Conservation (phyloP, 192 early-diverging fungal species). For the Podila minutissima region DNA sequence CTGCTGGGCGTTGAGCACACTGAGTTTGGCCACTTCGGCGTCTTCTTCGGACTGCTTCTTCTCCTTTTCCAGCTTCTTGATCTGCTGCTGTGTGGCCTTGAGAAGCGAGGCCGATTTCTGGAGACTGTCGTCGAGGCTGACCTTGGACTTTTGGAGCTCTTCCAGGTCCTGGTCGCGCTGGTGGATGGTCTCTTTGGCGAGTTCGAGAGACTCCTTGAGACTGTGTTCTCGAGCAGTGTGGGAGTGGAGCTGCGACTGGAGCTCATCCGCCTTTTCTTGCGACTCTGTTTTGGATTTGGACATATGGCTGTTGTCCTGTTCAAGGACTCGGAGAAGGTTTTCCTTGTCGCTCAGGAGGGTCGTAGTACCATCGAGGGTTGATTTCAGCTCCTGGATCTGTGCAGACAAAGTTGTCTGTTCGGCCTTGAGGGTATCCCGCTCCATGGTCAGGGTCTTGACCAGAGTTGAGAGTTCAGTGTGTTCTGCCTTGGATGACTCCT, state of each 20-base stretch:
- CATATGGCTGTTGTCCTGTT: constrained; percentile 15
- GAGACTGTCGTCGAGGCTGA: background rate
- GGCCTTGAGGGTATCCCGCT: constrained; percentile 8
- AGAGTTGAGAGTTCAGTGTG: constrained; percentile 7
- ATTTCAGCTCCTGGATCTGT: constrained; percentile 14
- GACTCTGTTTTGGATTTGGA: constrained; percentile 14
- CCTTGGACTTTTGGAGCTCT: constrained; percentile 2
- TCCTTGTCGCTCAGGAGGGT: background rate
- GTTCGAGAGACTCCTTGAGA: constrained; percentile 16
- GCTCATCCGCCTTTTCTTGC: constrained; percentile 18
- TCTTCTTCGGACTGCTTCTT: constrained; percentile 4
- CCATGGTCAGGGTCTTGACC: constrained; percentile 14
- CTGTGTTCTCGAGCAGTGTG: constrained; percentile 14
- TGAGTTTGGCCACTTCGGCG: background rate
- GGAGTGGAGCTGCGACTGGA: background rate
- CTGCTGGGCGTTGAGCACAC: constrained; percentile 15
- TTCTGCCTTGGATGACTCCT: constrained; percentile 9
- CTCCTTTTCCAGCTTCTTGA: constrained; percentile 22
- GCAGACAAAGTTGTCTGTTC: constrained; percentile 1
- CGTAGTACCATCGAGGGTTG: background rate
- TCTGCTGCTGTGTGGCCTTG: constrained; percentile 1
- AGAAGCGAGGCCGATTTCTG: background rate
- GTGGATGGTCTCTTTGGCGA: constrained; percentile 37
- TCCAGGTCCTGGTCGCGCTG: constrained; percentile 36
- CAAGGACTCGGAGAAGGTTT: constrained; percentile 9